Conservation (phyloP, 1,284 basidiomycete species). For the Heterobasidion occidentale region DNA sequence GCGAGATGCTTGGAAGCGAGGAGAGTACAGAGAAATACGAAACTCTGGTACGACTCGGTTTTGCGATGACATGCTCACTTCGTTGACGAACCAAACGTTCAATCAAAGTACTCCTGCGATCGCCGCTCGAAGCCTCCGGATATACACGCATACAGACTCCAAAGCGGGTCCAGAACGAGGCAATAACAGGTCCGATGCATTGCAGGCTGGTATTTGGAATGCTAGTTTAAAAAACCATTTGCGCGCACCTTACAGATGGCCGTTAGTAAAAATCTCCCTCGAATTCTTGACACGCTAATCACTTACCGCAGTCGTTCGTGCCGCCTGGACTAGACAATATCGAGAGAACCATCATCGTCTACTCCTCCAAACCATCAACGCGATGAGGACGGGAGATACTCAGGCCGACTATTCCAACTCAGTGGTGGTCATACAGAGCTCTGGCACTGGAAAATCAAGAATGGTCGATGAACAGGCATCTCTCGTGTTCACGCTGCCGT, state of each 20-base stretch:
- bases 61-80: not conserved
- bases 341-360: not conserved
- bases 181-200: not conserved
- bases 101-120: not conserved
- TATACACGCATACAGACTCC: not conserved
- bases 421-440: constrained; percentile 3
- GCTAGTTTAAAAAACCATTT: not conserved
- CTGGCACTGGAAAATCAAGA: constrained; percentile 5
- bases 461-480: constrained; percentile 2
- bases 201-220: not conserved
- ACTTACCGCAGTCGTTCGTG: not conserved
- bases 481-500: constrained; percentile 4
- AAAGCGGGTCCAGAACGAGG: not conserved
- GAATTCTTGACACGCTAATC: not conserved
- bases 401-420: not conserved
- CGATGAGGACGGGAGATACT: not conserved
- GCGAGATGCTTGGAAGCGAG: not conserved
- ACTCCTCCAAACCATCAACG: not conserved
- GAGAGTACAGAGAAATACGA: not conserved
- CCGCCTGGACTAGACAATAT: not conserved
- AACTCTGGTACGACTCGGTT: not conserved
- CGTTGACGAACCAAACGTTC: not conserved
- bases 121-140: not conserved
- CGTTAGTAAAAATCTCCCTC: not conserved
- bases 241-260: not conserved